Base-by-base conservation (phyloP, 495 filamentous ascomycete genomes). In the Extremus antarcticus region DNA sequence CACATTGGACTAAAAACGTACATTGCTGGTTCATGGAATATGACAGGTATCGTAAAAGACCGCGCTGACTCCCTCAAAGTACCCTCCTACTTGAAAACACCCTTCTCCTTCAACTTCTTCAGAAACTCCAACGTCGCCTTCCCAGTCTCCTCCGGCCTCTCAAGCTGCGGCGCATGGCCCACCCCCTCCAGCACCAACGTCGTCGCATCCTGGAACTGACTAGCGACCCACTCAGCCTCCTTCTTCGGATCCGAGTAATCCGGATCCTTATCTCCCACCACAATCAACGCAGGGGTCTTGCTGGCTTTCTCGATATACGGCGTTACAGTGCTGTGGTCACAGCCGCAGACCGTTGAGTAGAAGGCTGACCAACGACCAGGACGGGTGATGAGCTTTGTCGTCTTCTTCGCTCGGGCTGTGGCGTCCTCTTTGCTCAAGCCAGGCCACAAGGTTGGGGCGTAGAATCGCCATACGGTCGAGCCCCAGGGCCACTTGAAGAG, bases 251-350 rank as follows among this genome's bases (percentile, higher is more conserved):
- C 24, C 20, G 35, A 43, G 20, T 3, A 53, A 25, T 53, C 51
- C 35, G 51, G 51, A 29, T 53, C 51, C 51, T 43, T 43, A 15
- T 53, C 39, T 3, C 51, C 51, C 51, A 53, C 45, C 35, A 53
- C 51, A 2, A 53, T 21, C 32, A 53, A 25, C 40, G 39, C 51
- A 4, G 51, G 51, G 16, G 17, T 16, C 40, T 53, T 35, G 29
- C 29, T 43, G 21, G 49, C 24, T 24, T 53, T 53, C 13, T 15
- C 32, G 17, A 53, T 15, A 32, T 38, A 53, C 3, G 51, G 51
- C 3, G 51, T 25, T 4, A 45, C 51, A 4, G 24, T 38, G 13
- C 39, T 11, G 25, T 53, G 51, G 41, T 53, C 39, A 15, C 20
- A 45, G n/a, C 51, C 51, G 17, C 2, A 2, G 2, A 53, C 35